These are phyloP conservation scores for Microcyclospora tardicrescens DNA, from an alignment of 2,329 filamentous ascomycete genomes.

Conservation along the genomic window DNA sequence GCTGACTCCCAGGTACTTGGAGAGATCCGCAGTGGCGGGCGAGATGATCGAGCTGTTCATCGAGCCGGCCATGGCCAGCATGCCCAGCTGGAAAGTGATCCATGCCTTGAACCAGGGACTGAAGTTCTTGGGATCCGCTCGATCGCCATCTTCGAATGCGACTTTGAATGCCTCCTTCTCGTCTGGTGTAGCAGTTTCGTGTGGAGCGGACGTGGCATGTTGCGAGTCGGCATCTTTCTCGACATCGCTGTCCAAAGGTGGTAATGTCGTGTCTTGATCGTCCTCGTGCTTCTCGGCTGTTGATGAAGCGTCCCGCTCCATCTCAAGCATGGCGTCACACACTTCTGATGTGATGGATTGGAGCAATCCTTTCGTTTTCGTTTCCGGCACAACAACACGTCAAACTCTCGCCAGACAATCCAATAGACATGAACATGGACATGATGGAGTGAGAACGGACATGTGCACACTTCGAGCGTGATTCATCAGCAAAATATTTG, in stretches of 20 bases:
- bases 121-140: constrained; percentile 38
- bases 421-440: no score
- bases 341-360: no score
- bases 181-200: background rate
- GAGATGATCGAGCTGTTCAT: constrained; percentile 40
- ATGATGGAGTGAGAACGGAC: no score
- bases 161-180: constrained; percentile 14
- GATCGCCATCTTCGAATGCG: constrained; percentile 23
- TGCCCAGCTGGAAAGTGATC: constrained; percentile 37
- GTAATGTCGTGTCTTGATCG: background rate
- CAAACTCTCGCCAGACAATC: no score
- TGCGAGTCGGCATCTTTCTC: constrained; percentile 3
- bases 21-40: constrained; percentile 33
- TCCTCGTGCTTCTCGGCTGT: background rate
- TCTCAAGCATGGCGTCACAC: no score
- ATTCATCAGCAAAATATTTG: no score
- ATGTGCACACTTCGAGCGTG: no score
- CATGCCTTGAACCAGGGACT: constrained; percentile 30
- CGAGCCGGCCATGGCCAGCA: constrained; percentile 38
- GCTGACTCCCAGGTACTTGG: constrained; percentile 30
- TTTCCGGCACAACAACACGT: no score
- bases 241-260: background rate
- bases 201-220: background rate
- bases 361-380: no score
- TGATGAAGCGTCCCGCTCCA: no score